Percentiles rank a stretch among this genome's conserved stretches.
Conservation (phyloP, 257 asterid species). For the Haberlea rhodopensis region DNA sequence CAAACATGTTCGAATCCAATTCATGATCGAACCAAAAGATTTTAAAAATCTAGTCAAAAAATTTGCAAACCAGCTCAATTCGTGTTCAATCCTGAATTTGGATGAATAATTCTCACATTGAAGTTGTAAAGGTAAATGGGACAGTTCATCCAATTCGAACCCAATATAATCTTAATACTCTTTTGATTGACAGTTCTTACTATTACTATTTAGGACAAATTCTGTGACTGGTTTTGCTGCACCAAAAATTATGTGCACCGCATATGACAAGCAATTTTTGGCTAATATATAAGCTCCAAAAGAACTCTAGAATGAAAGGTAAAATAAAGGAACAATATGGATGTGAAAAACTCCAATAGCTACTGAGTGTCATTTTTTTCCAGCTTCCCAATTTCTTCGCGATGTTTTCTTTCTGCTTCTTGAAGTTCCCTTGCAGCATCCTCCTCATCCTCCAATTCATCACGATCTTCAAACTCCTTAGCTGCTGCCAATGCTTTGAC, state of each 20-base stretch:
- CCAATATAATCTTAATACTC: not conserved
- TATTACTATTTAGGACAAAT: not conserved
- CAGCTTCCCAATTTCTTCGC: constrained; percentile 68
- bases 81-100: not conserved
- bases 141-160: not conserved
- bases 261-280: not conserved
- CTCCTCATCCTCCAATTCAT: constrained; percentile 75
- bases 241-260: not conserved
- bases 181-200: not conserved
- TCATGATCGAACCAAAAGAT: not conserved
- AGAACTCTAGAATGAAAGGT: constrained; percentile 10
- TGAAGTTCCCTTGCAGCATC: constrained; percentile 71
- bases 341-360: constrained; percentile 1
- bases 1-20: not conserved
- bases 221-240: too few relatives aligned
- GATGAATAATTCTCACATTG: too few relatives aligned
- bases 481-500: constrained; percentile 91
- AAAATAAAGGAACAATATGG: constrained; percentile 6
- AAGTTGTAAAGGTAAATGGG: too few relatives aligned
- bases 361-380: constrained; percentile 41
- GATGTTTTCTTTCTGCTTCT: constrained; percentile 71
- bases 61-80: too few relatives aligned
- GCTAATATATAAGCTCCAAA: not conserved
- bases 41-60: too few relatives aligned
- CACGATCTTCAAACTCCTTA: constrained; percentile 91